Conservation (phyloP, 192 early-diverging fungal genomes). For the Podila clonocystis region DNA sequence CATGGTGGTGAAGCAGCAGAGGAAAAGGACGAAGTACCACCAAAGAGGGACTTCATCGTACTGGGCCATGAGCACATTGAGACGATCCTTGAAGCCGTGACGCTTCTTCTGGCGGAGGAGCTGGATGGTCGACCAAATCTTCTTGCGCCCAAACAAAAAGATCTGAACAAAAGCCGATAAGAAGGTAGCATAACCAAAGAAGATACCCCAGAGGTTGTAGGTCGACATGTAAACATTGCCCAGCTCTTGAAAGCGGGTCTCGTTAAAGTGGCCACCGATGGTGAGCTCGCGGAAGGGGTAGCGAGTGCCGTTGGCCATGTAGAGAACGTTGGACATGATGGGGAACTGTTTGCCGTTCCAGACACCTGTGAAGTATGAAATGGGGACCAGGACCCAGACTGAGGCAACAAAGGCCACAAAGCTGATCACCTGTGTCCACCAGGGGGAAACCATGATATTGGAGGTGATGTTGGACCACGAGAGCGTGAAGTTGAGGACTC, state of each 20-base stretch:
- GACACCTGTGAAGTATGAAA: constrained; percentile 39
- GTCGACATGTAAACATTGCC: constrained; percentile 54
- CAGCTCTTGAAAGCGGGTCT: constrained; percentile 20
- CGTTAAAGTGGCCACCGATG: constrained; percentile 28
- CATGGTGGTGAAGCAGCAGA: constrained; percentile 48
- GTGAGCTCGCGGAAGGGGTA: constrained; percentile 47
- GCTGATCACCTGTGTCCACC: constrained; percentile 56
- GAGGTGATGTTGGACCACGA: constrained; percentile 56
- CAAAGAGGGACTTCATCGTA: constrained; percentile 50
- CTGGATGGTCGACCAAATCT: constrained; percentile 43
- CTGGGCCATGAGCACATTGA: constrained; percentile 50
- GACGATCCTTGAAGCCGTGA: constrained; percentile 41
- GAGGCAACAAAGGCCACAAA: constrained; percentile 57
- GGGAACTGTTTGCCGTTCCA: constrained; percentile 44
- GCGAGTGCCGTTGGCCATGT: constrained; percentile 32
- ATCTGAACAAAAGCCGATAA: constrained; percentile 54
- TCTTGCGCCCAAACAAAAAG: constrained; percentile 52
- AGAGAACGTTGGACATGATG: constrained; percentile 54
- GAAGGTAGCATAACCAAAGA: constrained; percentile 55
- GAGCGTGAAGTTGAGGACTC: constrained; percentile 57
- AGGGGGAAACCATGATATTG: constrained; percentile 52
- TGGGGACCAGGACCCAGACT: constrained; percentile 56
- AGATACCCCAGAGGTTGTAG: constrained; percentile 52
- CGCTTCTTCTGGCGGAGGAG: constrained; percentile 30
- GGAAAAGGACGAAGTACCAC: constrained; percentile 50